Conservation (phyloP, 306 rosid species). For the Oemleria cerasiformis region DNA sequence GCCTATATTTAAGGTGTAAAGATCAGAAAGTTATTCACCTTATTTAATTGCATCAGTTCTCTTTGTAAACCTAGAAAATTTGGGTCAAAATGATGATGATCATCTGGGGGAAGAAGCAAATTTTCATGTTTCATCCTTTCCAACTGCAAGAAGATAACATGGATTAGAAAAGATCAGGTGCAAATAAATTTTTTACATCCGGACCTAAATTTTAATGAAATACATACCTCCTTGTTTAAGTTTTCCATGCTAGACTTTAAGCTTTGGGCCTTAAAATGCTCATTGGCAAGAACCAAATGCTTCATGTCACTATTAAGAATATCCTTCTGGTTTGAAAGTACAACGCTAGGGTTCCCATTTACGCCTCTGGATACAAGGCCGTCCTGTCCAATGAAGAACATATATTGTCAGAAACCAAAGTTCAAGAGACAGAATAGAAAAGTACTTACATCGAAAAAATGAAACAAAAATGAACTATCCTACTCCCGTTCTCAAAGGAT, state of each 20-base stretch:
- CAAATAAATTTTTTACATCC: background rate
- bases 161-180: conserved; percentile 10
- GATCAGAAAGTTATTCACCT: conserved; percentile 44
- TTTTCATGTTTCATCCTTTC: conserved; percentile 85
- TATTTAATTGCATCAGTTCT: conserved; percentile 67
- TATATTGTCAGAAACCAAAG: conserved; percentile 24
- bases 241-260: conserved; percentile 78
- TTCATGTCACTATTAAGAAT: conserved; percentile 41
- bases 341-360: conserved; percentile 36
- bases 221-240: conserved; percentile 69
- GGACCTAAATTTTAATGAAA: background rate
- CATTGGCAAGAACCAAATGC: conserved; percentile 48
- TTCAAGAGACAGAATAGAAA: conserved; percentile 17
- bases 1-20: conserved; percentile 4
- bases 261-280: conserved; percentile 38
- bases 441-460: conserved; percentile 12
- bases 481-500: background rate
- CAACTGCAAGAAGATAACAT: conserved; percentile 57
- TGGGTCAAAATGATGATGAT: conserved; percentile 39
- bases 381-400: conserved; percentile 46
- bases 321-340: conserved; percentile 38
- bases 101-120: conserved; percentile 45
- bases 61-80: conserved; percentile 63
- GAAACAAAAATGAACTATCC: background rate
- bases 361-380: conserved; percentile 35